A percentile compares a stretch with the other conserved stretches of the same genome.
Conservation (phyloP, 2,329 filamentous ascomycete genomes). For the Ciborinia camelliae region DNA sequence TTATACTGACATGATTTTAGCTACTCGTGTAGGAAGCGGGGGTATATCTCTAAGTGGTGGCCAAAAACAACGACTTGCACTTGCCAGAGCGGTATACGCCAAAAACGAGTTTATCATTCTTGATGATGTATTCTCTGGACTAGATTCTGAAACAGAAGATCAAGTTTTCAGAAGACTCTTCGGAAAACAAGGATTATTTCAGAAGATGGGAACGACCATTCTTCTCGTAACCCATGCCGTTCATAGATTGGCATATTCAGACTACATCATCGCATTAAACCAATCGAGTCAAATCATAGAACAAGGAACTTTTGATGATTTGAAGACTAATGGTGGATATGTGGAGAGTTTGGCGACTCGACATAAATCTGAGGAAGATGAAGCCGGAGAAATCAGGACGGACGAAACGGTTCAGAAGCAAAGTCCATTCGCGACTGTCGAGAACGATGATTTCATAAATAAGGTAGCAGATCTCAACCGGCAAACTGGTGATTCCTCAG, state of each 20-base stretch:
- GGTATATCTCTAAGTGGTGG: slow-evolving; percentile 39
- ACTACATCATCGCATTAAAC: slow-evolving; percentile 42
- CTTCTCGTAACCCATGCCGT: slow-evolving; percentile 41
- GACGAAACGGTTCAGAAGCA: neutral
- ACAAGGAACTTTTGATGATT: slow-evolving; percentile 40
- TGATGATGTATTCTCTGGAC: slow-evolving; percentile 35
- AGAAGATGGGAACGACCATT: slow-evolving; percentile 37
- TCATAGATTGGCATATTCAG: slow-evolving; percentile 38
- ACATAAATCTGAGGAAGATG: slow-evolving; percentile 16
- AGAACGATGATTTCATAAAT: slow-evolving; percentile 11
- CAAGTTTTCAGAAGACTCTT: slow-evolving; percentile 29
- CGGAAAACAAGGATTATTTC: slow-evolving; percentile 25
- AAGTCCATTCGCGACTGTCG: neutral
- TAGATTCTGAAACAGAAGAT: slow-evolving; percentile 34
- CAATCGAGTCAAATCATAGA: slow-evolving; percentile 36
- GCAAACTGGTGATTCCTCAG: slow-evolving; percentile 29
- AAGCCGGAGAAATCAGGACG: neutral
- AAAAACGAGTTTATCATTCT: slow-evolving; percentile 32
- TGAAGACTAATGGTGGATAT: slow-evolving; percentile 32
- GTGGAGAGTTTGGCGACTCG: slow-evolving; percentile 24
- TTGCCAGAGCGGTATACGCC: slow-evolving; percentile 53
- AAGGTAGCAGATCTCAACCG: slow-evolving; percentile 1
- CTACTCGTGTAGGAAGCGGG: slow-evolving; percentile 33
- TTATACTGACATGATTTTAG: slow-evolving; percentile 18
- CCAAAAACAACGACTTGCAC: slow-evolving; percentile 45